phyloP scores from a whole-genome alignment of 75 land plant species.

The Gnetum montanum region DNA sequence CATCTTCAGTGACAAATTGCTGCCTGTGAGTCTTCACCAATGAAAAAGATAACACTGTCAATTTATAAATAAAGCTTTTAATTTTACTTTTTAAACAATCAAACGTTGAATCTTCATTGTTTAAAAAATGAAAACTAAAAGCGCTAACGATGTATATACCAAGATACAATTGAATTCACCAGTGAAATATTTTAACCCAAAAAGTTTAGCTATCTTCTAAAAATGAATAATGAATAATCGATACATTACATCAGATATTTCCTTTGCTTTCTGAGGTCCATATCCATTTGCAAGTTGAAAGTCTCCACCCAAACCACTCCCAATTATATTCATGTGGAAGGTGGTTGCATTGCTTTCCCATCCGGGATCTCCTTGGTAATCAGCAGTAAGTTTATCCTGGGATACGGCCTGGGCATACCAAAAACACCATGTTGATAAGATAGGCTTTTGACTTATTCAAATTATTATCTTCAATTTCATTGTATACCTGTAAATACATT shows the following conservation, averaged over 20 bases:
- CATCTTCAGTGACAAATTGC: constrained; percentile 16
- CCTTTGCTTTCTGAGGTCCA: constrained; percentile 35
- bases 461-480: not conserved
- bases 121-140: too few relatives aligned
- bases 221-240: not conserved
- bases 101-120: too few relatives aligned
- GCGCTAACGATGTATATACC: not conserved
- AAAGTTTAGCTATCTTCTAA: not conserved
- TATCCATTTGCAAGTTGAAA: constrained; percentile 73
- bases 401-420: constrained; percentile 47
- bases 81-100: too few relatives aligned
- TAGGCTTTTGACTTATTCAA: not conserved
- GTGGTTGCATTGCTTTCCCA: constrained; percentile 68
- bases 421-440: too few relatives aligned
- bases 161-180: too few relatives aligned
- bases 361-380: constrained; percentile 22
- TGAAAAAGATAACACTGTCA: too few relatives aligned
- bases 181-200: too few relatives aligned
- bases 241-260: constrained; percentile 33
- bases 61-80: too few relatives aligned
- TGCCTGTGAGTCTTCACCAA: too few relatives aligned
- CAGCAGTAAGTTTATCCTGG: constrained; percentile 47
- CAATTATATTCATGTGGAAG: constrained; percentile 31
- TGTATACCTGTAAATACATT: constrained; percentile 48
- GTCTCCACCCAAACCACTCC: constrained; percentile 46